Base-by-base conservation (phyloP, 163 green algal genomes). In the Scenedesmus sp. region DNA sequence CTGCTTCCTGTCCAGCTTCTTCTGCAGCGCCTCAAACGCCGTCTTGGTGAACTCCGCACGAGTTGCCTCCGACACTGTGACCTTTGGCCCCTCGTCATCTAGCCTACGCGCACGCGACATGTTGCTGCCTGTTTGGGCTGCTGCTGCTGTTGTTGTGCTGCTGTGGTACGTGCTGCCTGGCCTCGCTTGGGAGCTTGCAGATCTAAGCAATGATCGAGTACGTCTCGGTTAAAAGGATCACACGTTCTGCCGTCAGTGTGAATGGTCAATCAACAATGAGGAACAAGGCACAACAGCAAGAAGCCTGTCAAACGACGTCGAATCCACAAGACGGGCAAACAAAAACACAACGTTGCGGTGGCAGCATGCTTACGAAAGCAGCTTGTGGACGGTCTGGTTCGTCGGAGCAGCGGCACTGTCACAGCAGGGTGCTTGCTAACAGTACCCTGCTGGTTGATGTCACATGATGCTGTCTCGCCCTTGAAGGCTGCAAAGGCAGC, bases 1-100 rank as follows among this genome's bases (percentile, higher is more conserved):
- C 18, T 88, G 77, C 81, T 92, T 92, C 81, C 89, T 70, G 64
- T 92, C 81, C 52, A 92, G 70, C n/a, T 88, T 88, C n/a, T 74
- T 59, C 13, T 92, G 81, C 23, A 92, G 57, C 52, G 85, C 73
- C 13, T 88, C 88, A 34, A 82, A 84, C 3, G 26, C 88, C 26
- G 57, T 26, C 81, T 92, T 88, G 34, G 88, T 64, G 70, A 92
- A 92, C 52, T 88, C 60, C 6, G 88, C 81, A 6, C 88, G 46
- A 16, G 88, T 92, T 2, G 23, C 46, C 26, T 74, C 88, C 12
- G 79, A 83, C 23, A 92, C 88, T n/a, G 85, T 52, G 52, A 92
- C 67, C 54, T 88, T 86, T 12, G 88, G 88, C 3, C 64, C 60
- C 20, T 88, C 88, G 18, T 92, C 55, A 34, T 89, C 55, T 34